phyloP scores from a whole-genome alignment of 345 rosid species.

The Erucastrum elatum region DNA sequence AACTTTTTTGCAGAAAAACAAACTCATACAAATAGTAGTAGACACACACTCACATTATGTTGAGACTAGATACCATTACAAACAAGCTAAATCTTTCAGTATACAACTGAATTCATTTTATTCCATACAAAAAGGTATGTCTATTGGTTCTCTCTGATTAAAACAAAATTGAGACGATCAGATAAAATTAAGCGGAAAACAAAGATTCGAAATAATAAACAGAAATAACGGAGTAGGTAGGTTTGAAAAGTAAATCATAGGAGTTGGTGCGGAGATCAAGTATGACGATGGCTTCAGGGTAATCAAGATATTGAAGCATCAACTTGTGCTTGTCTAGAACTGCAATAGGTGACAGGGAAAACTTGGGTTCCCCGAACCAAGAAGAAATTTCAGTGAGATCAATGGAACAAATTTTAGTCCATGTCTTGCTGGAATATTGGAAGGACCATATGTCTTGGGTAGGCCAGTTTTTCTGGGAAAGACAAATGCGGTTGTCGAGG shows the following conservation, averaged over 20 bases:
- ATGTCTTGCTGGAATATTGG: neutral
- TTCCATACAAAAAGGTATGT: neutral
- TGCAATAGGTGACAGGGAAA: neutral
- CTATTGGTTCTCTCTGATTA: neutral
- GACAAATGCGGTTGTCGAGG: neutral
- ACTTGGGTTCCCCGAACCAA: neutral
- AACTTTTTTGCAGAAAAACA: neutral
- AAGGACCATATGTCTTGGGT: neutral
- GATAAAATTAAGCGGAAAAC: neutral
- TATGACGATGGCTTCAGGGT: neutral
- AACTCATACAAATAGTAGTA: neutral
- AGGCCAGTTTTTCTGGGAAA: neutral
- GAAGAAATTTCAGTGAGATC: neutral
- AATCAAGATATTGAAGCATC: neutral
- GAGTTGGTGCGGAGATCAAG: neutral
- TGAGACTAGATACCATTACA: neutral
- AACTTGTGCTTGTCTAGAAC: neutral
- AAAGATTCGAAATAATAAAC: neutral
- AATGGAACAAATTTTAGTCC: neutral
- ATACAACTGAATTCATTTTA: slow-evolving; percentile 25
- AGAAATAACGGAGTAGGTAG: neutral
- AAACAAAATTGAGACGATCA: neutral
- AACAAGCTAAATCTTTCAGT: neutral
- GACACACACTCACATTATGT: neutral
- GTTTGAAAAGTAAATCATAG: neutral